Conservation (phyloP, 306 rosid species). For the Corylus heterophylla region DNA sequence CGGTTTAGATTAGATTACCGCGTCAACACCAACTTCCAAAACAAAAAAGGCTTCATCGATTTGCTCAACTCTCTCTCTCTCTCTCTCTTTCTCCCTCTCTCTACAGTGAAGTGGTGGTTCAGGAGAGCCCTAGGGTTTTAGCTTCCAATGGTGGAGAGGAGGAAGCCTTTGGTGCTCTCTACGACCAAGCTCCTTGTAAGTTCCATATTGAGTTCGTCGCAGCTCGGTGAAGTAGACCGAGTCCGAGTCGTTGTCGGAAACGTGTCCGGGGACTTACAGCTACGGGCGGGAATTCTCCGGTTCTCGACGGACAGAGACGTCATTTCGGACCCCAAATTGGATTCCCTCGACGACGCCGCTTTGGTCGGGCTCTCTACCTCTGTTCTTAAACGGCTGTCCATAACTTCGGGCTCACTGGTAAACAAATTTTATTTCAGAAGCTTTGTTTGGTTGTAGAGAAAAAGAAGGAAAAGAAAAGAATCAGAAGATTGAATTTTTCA, state of each 20-base stretch:
- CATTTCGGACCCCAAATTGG: slow-evolving; percentile 28
- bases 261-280: slow-evolving; percentile 19
- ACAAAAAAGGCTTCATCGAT: background rate
- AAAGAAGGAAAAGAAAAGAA: background rate
- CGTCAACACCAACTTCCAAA: background rate
- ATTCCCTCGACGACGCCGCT: slow-evolving; percentile 64
- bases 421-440: background rate
- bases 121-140: slow-evolving; percentile 2
- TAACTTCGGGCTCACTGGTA: slow-evolving; percentile 70
- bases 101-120: background rate
- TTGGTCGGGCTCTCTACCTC: slow-evolving; percentile 64
- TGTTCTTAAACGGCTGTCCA: slow-evolving; percentile 59
- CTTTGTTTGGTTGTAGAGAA: slow-evolving; percentile 6
- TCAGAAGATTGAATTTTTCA: background rate
- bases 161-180: slow-evolving; percentile 75
- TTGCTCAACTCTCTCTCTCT: background rate
- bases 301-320: slow-evolving; percentile 25
- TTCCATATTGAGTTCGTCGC: slow-evolving; percentile 46
- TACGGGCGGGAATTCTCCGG: slow-evolving; percentile 71
- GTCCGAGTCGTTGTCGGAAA: slow-evolving; percentile 17
- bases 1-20: background rate
- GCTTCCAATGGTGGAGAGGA: slow-evolving; percentile 64
- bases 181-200: slow-evolving; percentile 59
- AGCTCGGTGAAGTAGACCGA: slow-evolving; percentile 3
- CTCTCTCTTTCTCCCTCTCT: no score